Evolutionary conservation across 257 asterid genomes (phyloP), one percentile per base, ranked within the genome.

Genomic region (Solanum rostratum): DNA sequence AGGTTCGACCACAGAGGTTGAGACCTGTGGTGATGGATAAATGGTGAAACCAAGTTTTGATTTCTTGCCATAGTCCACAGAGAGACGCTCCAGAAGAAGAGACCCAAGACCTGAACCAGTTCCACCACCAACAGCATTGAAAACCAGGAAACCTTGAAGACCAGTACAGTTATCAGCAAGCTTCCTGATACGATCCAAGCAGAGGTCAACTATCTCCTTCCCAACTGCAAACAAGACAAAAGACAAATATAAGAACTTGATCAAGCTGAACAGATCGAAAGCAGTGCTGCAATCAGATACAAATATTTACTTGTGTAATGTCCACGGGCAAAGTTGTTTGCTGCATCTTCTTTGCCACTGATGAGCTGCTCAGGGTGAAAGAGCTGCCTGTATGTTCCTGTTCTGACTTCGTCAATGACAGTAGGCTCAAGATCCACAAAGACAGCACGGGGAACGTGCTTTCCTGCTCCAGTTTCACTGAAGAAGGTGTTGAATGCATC

Each of bases 401-500:
- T 86, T 69, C 88, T 59, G 27, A 86, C 88, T 82, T 86, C 88
- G 2, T 83, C 88, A 43, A 86, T 86, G 59, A 86, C 88, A 54
- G 88, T 86, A 24, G 88, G 88, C 80, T 86, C 86, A 53, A 86
- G 88, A 83, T 86, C 86, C 37, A 86, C 88, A 14, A 86, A 86
- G 62, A 86, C 84, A 43, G 88, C 88, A 62, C 86, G 88, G 46
- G 88, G 88, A 45, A 86, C 88, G 5, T 86, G 88, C 29, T 86
- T 86, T 46, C 86, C 88, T 4, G 86, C 81, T 53, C 86, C 84
- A 14, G 88, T 86, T 78, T 86, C 88, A n/a, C 86, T 83, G 81
- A 86, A 86, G 85, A 86, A 86, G 76, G 88, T 86, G 74, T 86
- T 86, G 86, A 86, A 86, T 24, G 88, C 88, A 66, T 86, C 88